Evolutionary conservation across 2,329 filamentous ascomycete genomes (phyloP).

Genomic region (Arthrobotrys entomopaga): DNA sequence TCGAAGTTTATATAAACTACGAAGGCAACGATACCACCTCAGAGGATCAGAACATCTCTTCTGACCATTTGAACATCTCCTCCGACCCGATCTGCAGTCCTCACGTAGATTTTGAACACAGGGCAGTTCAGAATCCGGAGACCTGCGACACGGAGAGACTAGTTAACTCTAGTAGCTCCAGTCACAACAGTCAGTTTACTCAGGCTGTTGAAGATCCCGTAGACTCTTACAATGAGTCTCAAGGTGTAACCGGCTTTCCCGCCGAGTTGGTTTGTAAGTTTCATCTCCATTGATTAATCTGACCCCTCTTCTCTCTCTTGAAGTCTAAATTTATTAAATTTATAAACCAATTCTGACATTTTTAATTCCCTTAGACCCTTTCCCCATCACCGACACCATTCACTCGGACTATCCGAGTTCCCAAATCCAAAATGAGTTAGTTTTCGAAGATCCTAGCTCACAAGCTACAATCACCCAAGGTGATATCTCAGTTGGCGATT

Average conservation of each 20-base stretch:
- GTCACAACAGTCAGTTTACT: conserved; percentile 27
- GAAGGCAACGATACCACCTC: background rate
- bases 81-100: conserved; percentile 31
- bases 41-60: background rate
- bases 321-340: no score
- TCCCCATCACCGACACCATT: background rate
- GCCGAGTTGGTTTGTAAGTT: conserved; percentile 41
- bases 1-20: background rate
- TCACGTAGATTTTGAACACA: conserved; percentile 21
- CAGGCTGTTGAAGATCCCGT: conserved; percentile 35
- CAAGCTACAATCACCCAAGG: no score
- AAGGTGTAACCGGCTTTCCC: conserved; percentile 2
- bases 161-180: conserved; percentile 31
- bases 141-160: conserved; percentile 31
- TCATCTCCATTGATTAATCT: background rate
- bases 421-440: no score
- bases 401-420: background rate
- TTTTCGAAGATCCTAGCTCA: no score
- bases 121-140: conserved; percentile 23
- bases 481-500: no score
- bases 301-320: background rate
- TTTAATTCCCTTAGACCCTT: background rate
- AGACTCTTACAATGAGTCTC: background rate
- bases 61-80: background rate
- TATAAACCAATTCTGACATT: background rate